Conservation (phyloP, 1,284 basidiomycete genomes). For the Papiliotrema flavescens region DNA sequence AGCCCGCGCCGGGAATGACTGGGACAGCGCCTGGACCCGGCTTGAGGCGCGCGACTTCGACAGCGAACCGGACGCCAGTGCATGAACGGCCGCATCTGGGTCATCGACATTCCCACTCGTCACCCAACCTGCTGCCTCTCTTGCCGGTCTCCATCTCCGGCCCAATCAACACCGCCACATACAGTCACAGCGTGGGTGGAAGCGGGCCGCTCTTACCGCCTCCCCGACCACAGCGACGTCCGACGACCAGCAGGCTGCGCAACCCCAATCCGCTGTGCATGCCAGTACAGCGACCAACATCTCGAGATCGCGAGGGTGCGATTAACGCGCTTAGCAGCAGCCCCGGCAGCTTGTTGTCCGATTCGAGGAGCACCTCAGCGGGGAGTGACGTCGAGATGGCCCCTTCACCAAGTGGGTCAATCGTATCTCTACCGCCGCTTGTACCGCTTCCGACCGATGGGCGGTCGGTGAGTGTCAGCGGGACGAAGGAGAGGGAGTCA, state of each 20-base stretch:
- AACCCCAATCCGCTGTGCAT: conserved; percentile 8
- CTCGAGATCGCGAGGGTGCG: background rate
- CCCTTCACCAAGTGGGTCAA: background rate
- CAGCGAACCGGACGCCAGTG: too few relatives aligned
- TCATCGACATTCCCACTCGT: conserved; percentile 13
- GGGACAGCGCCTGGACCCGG: background rate
- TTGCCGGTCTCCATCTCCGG: background rate
- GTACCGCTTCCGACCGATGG: background rate
- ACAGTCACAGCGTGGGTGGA: background rate
- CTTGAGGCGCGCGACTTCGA: background rate
- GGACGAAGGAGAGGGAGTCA: background rate
- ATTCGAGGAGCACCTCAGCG: background rate
- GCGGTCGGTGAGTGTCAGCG: background rate
- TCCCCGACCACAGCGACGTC: conserved; percentile 3
- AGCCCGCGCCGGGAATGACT: background rate
- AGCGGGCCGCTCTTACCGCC: background rate
- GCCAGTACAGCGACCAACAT: background rate
- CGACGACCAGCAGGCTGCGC: conserved; percentile 6
- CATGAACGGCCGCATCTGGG: too few relatives aligned
- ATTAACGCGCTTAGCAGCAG: background rate
- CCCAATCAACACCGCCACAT: background rate
- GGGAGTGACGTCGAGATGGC: background rate
- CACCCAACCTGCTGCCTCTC: conserved; percentile 4
- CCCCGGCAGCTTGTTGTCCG: conserved; percentile 2
- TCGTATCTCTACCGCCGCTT: background rate